Base-by-base conservation (phyloP, 2,329 filamentous ascomycete genomes). In the Claviceps capensis region DNA sequence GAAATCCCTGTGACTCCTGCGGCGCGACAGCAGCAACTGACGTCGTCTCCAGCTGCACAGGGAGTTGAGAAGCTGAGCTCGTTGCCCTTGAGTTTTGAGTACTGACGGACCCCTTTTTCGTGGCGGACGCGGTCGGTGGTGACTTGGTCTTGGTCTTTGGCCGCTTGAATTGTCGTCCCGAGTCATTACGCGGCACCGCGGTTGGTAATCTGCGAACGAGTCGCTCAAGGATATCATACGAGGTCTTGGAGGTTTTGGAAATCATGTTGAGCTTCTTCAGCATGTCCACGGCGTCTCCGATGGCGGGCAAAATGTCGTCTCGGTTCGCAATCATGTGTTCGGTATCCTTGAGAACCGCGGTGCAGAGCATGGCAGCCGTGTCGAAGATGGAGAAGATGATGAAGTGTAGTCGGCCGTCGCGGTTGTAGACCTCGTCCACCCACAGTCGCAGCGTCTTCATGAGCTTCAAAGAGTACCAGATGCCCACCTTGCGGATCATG, bases 331-430 rank as follows among this genome's bases (percentile, higher is more conserved):
- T 65, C 5, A 61, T 65, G 16, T 60, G 54, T 9, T 68, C 62
- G 8, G 59, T 57, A 41, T 77, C 75, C 54, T 77, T 74, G 8
- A 75, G 68, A 5, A 78, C 60, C 0, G 73, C 72, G 0, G 75
- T 75, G 51, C 71, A 75, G 2, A 77, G 61, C 36, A 74, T 65
- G 1, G 74, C 70, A 0, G 72, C 69, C 0, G 73, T 75, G 52
- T 78, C 73, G 51, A 78, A 77, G 26, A 76, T 67, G 4, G 69
- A 65, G 50, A 77, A 78, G 0, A 74, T 71, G 16, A 74, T 72
- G 49, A 76, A 69, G 53, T 77, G 72, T 37, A 76, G 73, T 23
- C 74, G 71, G 2, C 71, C 69, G 37, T 76, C 72, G 30, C 70
- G 64, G 0, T 70, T 70, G 8, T 67, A 68, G 38, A 70, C 66